These are phyloP conservation scores for Hypoxylon sp. DNA, from an alignment of 2,329 filamentous ascomycete genomes.

Conservation along the genomic window DNA sequence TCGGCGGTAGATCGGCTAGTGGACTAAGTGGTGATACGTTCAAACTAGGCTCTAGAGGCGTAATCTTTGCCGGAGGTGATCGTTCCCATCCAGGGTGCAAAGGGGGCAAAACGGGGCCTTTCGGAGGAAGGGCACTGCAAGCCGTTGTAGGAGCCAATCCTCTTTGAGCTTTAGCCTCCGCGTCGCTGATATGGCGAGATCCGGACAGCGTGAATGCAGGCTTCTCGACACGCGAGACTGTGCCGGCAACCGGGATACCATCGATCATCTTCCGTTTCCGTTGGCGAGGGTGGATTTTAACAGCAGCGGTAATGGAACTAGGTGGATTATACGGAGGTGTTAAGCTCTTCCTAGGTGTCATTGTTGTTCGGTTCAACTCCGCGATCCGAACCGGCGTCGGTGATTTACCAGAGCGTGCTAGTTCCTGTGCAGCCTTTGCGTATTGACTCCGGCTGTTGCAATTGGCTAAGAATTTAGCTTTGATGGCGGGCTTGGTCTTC, in stretches of 20 bases:
- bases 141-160: constrained; percentile 20
- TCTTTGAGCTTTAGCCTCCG: constrained; percentile 1
- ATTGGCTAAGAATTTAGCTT: constrained; percentile 34
- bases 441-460: constrained; percentile 47
- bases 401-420: constrained; percentile 47
- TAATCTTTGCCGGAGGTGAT: constrained; percentile 45
- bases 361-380: constrained; percentile 26
- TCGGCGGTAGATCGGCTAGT: constrained; percentile 45
- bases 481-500: constrained; percentile 19
- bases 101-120: constrained; percentile 47
- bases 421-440: constrained; percentile 46
- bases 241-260: constrained; percentile 34
- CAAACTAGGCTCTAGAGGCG: constrained; percentile 50
- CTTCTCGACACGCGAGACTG: constrained; percentile 9
- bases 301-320: constrained; percentile 66
- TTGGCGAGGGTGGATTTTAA: constrained; percentile 65
- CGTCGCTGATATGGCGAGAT: constrained; percentile 11
- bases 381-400: constrained; percentile 42
- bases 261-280: constrained; percentile 61
- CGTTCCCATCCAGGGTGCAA: constrained; percentile 47
- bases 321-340: constrained; percentile 28
- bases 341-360: constrained; percentile 27
- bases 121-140: constrained; percentile 20
- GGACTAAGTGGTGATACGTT: constrained; percentile 52
- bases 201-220: constrained; percentile 20